phyloP scores from a whole-genome alignment of 2,329 filamentous ascomycete species.

The Ophiostoma ips region DNA sequence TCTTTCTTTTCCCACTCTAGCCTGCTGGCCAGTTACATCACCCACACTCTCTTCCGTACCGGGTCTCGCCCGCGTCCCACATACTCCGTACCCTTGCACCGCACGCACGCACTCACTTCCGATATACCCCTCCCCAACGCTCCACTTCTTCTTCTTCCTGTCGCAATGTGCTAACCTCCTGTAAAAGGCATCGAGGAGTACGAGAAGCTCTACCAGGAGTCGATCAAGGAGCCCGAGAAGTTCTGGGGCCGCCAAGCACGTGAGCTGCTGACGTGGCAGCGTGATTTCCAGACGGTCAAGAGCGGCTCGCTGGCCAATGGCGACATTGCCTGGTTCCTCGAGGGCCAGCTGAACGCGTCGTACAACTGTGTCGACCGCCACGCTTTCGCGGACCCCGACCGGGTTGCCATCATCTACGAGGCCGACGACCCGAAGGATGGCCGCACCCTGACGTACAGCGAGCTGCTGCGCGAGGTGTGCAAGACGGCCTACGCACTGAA shows the following conservation, averaged over 20 bases:
- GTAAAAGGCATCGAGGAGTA: constrained; percentile 50
- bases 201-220: constrained; percentile 60
- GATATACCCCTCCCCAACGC: constrained; percentile 12
- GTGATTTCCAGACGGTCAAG: constrained; percentile 82
- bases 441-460: constrained; percentile 80
- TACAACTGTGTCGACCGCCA: constrained; percentile 98
- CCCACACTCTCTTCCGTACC: neutral
- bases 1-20: neutral
- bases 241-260: constrained; percentile 84
- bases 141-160: neutral
- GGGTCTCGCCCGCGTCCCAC: no score
- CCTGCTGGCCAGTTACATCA: no score
- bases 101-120: no score
- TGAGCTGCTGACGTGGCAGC: constrained; percentile 79
- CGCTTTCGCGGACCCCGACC: constrained; percentile 86
- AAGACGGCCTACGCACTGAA: constrained; percentile 77
- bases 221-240: constrained; percentile 73
- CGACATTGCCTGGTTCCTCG: constrained; percentile 87
- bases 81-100: no score
- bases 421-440: constrained; percentile 81
- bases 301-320: constrained; percentile 63
- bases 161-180: neutral
- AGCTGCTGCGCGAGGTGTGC: constrained; percentile 86
- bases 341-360: constrained; percentile 85
- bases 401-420: constrained; percentile 96